Evolutionary conservation across 768 basidiomycete genomes (phyloP).

Genomic region (Hortiboletus campestris): DNA sequence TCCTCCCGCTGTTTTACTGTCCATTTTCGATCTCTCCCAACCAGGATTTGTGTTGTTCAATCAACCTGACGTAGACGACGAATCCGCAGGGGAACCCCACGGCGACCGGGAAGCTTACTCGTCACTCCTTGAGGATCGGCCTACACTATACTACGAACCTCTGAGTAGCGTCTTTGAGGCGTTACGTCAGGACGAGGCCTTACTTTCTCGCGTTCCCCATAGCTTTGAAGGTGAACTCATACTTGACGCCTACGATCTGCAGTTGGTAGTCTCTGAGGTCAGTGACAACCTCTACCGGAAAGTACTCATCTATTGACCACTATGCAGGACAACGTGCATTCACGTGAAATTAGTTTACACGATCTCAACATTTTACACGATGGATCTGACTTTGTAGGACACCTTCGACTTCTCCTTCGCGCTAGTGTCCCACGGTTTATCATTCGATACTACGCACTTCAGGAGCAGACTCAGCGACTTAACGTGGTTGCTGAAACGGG

Average conservation of each 20-base stretch:
- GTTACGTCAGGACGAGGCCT: conserved; percentile 57
- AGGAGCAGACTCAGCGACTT: conserved; percentile 51
- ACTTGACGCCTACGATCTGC: conserved; percentile 69
- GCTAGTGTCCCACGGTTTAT: conserved; percentile 58
- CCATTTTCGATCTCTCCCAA: conserved; percentile 39
- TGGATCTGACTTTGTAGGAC: conserved; percentile 57
- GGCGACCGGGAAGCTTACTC: conserved; percentile 21
- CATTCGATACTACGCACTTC: conserved; percentile 59
- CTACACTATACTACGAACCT: conserved; percentile 78
- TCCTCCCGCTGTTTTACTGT: conserved; percentile 65
- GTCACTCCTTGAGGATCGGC: conserved; percentile 60
- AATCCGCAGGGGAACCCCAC: conserved; percentile 17
- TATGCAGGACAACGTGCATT: conserved; percentile 63
- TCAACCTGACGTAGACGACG: conserved; percentile 36
- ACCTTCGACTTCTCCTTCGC: conserved; percentile 57
- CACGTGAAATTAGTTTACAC: conserved; percentile 67
- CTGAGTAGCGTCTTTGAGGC: conserved; percentile 68
- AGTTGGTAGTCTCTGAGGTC: conserved; percentile 67
- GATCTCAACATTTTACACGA: conserved; percentile 72
- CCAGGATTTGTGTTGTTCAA: conserved; percentile 56
- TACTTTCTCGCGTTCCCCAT: conserved; percentile 44
- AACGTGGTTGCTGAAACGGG: conserved; percentile 22
- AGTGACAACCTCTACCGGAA: background rate
- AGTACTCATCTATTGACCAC: conserved; percentile 2
- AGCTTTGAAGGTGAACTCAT: conserved; percentile 60